Base-by-base conservation (phyloP, 2,329 filamentous ascomycete genomes). In the Nemania sp. region DNA sequence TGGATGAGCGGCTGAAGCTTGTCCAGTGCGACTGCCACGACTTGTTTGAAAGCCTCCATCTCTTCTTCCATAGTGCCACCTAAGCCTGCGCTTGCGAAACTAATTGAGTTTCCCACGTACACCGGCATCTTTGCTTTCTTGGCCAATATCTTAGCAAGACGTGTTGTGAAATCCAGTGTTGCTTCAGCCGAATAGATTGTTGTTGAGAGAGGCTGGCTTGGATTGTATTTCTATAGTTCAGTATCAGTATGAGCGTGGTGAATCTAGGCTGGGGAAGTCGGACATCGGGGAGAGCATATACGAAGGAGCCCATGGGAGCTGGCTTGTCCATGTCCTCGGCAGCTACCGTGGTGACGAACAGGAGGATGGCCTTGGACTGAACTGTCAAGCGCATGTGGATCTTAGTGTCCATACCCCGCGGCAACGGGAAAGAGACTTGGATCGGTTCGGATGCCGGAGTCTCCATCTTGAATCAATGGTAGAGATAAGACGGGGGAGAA, bases 271-370 rank as follows among this genome's bases (percentile, higher is more conserved):
- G n/a, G 14, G 40, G 36, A 36, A 17, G 12, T 70, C 75, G 64
- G 76, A 96, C 94, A 74, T 96, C 89, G 14, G 94, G 93, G 70
- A 99, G 83, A 2, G 92, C 90, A 69, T 96, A 97, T 40, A 97
- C 90, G 68, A 97, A 93, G 44, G 91, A 96, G 3, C 94, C 93
- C 72, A 97, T 80, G 44, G 81, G 75, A 34, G 81, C 75, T 6
- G 77, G 69, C 7, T 72, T 68, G 11, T 74, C 74, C n/a, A 72
- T 69, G 36, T 83, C 79, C 47, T 82, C 81, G 50, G 75, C 75
- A 22, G 78, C 69, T 3, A 80, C 76, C 0, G 84, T 86, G 1
- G 83, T 83, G 40, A 88, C 72, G 64, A 84, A 83, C n/a, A 88
- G 69, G 49, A 84, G 70, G 50, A 86, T 71, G 24, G 78, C 80